A percentile compares a stretch with the other conserved stretches of the same genome.
Conservation (phyloP, 2,329 filamentous ascomycete species). For the Dothideomycetes sp. region DNA sequence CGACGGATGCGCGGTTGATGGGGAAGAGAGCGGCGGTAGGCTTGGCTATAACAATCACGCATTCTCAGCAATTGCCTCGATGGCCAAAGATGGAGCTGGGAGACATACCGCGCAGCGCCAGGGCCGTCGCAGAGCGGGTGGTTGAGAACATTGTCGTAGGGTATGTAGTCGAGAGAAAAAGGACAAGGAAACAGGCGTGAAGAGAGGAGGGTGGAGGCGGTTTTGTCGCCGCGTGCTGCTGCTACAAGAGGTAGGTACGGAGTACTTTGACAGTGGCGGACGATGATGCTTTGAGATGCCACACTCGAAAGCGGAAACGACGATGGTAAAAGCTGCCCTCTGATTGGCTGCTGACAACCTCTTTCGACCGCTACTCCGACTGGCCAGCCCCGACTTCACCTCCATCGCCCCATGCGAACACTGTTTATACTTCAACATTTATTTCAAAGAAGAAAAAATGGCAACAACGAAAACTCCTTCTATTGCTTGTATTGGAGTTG, state of each 20-base stretch:
- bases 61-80: too few species aligned
- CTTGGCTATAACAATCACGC: slow-evolving; percentile 59
- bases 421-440: too few species aligned
- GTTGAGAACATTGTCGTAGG: slow-evolving; percentile 39
- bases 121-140: slow-evolving; percentile 42
- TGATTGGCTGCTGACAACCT: slow-evolving; percentile 1
- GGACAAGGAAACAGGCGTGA: background rate
- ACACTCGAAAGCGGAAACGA: slow-evolving; percentile 1
- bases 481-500: slow-evolving; percentile 87
- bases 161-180: slow-evolving; percentile 5
- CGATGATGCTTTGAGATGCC: slow-evolving; percentile 13
- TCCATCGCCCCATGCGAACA: too few species aligned
- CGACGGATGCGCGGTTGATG: slow-evolving; percentile 49
- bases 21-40: slow-evolving; percentile 55
- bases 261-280: slow-evolving; percentile 5
- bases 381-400: slow-evolving; percentile 4
- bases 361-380: background rate
- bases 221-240: slow-evolving; percentile 1
- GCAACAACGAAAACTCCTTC: slow-evolving; percentile 47
- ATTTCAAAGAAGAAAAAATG: too few species aligned
- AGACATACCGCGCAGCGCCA: slow-evolving; percentile 48
- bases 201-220: slow-evolving; percentile 3
- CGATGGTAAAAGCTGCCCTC: background rate
- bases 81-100: too few species aligned
- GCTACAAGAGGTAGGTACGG: slow-evolving; percentile 2